phyloP scores from a whole-genome alignment of 257 asterid species.

The Fraxinus excelsior region DNA sequence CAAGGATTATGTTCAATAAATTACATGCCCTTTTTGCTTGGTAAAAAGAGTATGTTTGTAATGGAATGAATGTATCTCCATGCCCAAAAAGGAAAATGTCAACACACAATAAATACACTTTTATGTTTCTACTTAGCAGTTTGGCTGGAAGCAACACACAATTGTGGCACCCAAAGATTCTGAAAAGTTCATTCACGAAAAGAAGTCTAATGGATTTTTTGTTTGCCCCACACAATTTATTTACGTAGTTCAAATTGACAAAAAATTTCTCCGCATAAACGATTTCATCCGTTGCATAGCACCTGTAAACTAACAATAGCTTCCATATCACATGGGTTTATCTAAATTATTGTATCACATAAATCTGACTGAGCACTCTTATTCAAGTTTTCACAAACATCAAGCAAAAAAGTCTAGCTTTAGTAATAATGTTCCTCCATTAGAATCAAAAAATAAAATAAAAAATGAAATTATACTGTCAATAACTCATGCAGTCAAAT shows the following conservation, averaged over 20 bases:
- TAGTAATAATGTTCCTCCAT: no score
- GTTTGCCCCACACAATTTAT: background rate
- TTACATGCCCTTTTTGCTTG: background rate
- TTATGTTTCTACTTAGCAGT: background rate
- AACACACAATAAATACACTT: no score
- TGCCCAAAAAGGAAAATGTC: no score
- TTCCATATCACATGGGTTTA: no score
- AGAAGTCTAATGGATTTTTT: no score
- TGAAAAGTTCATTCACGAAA: no score
- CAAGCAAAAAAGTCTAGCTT: no score
- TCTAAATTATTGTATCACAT: background rate
- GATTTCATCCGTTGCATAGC: conserved; percentile 6
- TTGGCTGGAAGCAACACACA: background rate
- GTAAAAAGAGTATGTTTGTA: background rate
- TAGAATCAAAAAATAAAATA: no score
- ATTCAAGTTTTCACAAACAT: no score
- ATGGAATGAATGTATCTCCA: background rate
- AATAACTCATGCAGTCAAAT: no score
- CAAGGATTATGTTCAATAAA: background rate
- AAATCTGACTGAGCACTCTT: background rate
- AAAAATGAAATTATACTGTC: no score
- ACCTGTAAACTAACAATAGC: background rate
- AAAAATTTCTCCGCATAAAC: conserved; percentile 6
- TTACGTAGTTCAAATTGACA: no score
- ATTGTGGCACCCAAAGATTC: background rate